Evolutionary conservation across 345 rosid genomes (phyloP).

Genomic region (Balakata baccata): DNA sequence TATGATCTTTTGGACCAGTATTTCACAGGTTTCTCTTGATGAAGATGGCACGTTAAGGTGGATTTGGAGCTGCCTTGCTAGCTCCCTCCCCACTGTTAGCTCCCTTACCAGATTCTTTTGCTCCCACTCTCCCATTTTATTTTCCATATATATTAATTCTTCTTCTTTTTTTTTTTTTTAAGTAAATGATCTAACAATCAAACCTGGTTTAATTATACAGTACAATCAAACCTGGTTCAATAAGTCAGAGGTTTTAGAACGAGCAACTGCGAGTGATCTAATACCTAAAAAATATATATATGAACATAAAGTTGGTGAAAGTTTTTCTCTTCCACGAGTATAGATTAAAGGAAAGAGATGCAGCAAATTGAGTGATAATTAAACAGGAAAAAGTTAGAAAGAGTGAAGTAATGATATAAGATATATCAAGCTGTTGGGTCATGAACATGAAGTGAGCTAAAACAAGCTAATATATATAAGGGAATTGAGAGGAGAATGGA

Average conservation of each 20-base stretch:
- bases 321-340: too few relatives aligned
- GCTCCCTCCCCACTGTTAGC: constrained; percentile 58
- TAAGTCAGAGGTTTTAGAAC: too few relatives aligned
- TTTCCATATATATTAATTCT: constrained; percentile 25
- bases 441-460: background rate
- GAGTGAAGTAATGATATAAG: background rate
- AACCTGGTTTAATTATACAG: too few relatives aligned
- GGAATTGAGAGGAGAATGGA: background rate
- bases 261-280: too few relatives aligned
- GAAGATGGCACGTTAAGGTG: constrained; percentile 45
- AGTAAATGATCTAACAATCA: background rate
- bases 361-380: too few relatives aligned
- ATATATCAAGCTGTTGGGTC: background rate
- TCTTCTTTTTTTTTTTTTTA: background rate
- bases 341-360: too few relatives aligned
- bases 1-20: constrained; percentile 46
- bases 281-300: too few relatives aligned
- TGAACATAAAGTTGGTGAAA: too few relatives aligned
- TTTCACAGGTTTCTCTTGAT: constrained; percentile 40
- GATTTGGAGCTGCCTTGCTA: constrained; percentile 46
- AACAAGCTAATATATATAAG: background rate
- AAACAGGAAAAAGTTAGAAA: background rate
- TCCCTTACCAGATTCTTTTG: constrained; percentile 47
- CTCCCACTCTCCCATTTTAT: constrained; percentile 46
- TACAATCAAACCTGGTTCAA: too few relatives aligned